phyloP scores from a whole-genome alignment of 305 asterid species.

The Solanum chacoense region DNA sequence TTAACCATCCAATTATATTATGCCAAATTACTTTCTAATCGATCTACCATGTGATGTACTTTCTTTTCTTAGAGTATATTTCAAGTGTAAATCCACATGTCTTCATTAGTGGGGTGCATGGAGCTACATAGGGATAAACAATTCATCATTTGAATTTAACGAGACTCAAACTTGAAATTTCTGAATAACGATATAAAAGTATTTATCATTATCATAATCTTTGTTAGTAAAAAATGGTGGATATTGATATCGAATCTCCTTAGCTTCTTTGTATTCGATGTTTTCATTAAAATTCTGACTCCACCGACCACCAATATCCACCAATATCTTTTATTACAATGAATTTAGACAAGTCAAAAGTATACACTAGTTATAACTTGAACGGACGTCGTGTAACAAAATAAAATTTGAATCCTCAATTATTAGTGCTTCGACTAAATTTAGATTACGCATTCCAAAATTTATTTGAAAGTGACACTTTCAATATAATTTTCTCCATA shows the following conservation, averaged over 20 bases:
- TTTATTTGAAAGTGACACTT: too few relatives aligned
- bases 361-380: neutral
- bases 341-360: neutral
- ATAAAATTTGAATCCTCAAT: neutral
- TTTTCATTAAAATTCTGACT: too few relatives aligned
- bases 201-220: too few relatives aligned
- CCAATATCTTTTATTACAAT: neutral
- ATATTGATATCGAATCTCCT: too few relatives aligned
- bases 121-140: neutral
- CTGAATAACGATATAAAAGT: too few relatives aligned
- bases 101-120: neutral
- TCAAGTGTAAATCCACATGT: neutral
- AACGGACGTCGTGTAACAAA: neutral
- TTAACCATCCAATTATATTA: neutral
- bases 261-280: too few relatives aligned
- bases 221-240: neutral
- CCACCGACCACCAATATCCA: fast-evolving
- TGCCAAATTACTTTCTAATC: conserved; percentile 4
- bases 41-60: neutral
- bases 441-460: fast-evolving
- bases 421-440: neutral
- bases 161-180: fast-evolving
- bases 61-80: conserved; percentile 10
- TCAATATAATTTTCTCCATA: too few relatives aligned
- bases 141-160: too few relatives aligned